Evolutionary conservation across 352 stramenopile genomes (phyloP).

Genomic region (Blastocystis sp.): DNA sequence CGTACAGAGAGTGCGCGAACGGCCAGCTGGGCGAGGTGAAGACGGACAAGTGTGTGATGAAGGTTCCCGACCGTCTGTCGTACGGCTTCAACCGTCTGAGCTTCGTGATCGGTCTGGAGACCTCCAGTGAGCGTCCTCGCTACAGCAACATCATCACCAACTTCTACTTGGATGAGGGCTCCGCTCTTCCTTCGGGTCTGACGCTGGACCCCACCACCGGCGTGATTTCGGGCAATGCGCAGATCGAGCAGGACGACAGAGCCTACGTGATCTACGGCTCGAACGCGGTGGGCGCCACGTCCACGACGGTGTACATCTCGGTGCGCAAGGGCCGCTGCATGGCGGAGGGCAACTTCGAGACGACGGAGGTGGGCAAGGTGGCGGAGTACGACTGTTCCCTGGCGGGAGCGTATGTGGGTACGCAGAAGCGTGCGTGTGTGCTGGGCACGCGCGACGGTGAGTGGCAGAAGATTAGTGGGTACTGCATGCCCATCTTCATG

Average conservation of each 20-base stretch:
- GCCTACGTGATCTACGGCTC: too few species aligned
- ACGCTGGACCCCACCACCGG: not conserved
- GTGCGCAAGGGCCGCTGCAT: constrained; percentile 44
- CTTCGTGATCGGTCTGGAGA: not conserved
- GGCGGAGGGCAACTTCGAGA: constrained; percentile 14
- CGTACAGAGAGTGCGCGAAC: too few species aligned
- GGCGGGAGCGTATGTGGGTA: constrained; percentile 19
- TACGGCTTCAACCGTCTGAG: too few species aligned
- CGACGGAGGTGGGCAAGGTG: constrained; percentile 5
- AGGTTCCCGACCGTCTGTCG: too few species aligned
- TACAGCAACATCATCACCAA: constrained; percentile 24
- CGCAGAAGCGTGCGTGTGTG: constrained; percentile 15
- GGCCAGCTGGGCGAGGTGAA: too few species aligned
- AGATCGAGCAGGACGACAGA: too few species aligned
- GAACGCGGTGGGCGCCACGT: not conserved
- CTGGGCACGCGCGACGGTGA: constrained; percentile 24
- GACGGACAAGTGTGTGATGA: too few species aligned
- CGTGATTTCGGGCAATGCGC: too few species aligned
- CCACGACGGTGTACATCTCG: not conserved
- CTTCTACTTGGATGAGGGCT: constrained; percentile 14
- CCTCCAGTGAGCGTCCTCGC: not conserved
- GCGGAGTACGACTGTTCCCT: constrained; percentile 4
- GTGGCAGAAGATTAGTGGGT: constrained; percentile 13
- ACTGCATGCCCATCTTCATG: constrained; percentile 29
- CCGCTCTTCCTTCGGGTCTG: constrained; percentile 14